Evolutionary conservation across 805 yeast genomes (phyloP), one percentile per base, ranked within the genome.

Genomic region (Candida peoriensis): DNA sequence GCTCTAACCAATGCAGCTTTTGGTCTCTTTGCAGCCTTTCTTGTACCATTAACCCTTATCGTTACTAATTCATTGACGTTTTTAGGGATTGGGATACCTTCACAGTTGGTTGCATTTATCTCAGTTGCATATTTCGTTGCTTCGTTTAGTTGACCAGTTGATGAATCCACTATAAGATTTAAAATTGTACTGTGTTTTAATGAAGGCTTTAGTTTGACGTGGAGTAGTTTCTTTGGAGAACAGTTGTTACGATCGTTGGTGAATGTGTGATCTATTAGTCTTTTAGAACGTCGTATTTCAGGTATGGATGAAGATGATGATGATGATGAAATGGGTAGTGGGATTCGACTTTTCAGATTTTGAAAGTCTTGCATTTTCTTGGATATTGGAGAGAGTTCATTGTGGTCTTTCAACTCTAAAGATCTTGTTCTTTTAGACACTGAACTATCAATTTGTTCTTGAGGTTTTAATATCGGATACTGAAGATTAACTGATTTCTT

Each of bases 121-220:
- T 78, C 84, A 1, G 86, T 79, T 2, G 83, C 87, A 55, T 73
- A 78, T 44, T 68, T 72, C 3, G 85, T 78, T 8, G 85, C 84
- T 47, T 79, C 85, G 43, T 68, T 70, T 12, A 76, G 48, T 37
- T 61, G 62, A 0, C 84, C 83, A 24, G 78, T 75, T 49, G 76
- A 71, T 6, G 83, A 68, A 43, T 78, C 80, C 20, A 79, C 83
- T 29, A 78, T 57, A 45, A 69, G 65, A 30, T 75, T 75, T 21
- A 52, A 40, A 5, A 26, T 22, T 1, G 21, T 22, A 20, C 25
- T 33, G 8, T 21, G 17, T 25, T 41, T 52, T 11, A 52, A 38
- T 3, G 37, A 38, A 3, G 54, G 39, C 26, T 34, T 41, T 20
- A 49, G 13, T 5, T 14, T 8, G 5, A 24, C 21, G 11, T 26